These are phyloP conservation scores for Ophiostoma sp. DNA, from an alignment of 2,329 filamentous ascomycete species.

Conservation along the genomic window DNA sequence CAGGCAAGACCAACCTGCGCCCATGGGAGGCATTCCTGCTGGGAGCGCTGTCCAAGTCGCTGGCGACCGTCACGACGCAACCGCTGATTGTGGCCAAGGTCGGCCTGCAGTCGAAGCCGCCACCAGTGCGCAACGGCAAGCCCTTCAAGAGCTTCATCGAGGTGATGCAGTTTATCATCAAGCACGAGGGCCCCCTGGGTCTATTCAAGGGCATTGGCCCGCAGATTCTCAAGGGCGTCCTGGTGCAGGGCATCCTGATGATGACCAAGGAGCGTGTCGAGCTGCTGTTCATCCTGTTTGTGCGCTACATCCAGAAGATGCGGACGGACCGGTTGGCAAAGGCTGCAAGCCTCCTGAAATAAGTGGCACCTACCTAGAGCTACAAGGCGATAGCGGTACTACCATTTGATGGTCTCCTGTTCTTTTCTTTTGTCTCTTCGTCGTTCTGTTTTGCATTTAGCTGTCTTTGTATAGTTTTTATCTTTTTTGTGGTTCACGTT, in stretches of 20 bases:
- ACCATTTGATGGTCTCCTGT: neutral
- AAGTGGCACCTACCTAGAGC: neutral
- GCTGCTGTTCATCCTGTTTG: slow-evolving; percentile 76
- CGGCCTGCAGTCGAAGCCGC: slow-evolving; percentile 87
- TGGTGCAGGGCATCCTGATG: slow-evolving; percentile 96
- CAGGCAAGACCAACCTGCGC: slow-evolving; percentile 67
- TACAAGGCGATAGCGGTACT: neutral
- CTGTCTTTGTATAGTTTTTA: slow-evolving; percentile 10
- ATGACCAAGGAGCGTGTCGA: slow-evolving; percentile 99
- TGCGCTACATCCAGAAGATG: slow-evolving; percentile 72
- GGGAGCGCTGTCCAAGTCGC: slow-evolving; percentile 83
- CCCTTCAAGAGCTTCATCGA: slow-evolving; percentile 91
- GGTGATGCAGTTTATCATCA: slow-evolving; percentile 88
- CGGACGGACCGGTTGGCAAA: slow-evolving; percentile 65
- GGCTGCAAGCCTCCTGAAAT: slow-evolving; percentile 38
- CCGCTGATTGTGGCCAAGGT: slow-evolving; percentile 98
- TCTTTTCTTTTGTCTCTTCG: slow-evolving; percentile 4
- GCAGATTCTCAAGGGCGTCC: slow-evolving; percentile 83
- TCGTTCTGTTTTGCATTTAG: neutral
- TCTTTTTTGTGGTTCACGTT: neutral
- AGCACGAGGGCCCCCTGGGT: slow-evolving; percentile 76
- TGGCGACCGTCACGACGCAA: slow-evolving; percentile 89
- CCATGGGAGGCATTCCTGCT: slow-evolving; percentile 88
- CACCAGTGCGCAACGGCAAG: slow-evolving; percentile 75
- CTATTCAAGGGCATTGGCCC: slow-evolving; percentile 96